A percentile compares a stretch with the other conserved stretches of the same genome.
phyloP scores from a whole-genome alignment of 352 stramenopile species.

The Ophiocytium majus region DNA sequence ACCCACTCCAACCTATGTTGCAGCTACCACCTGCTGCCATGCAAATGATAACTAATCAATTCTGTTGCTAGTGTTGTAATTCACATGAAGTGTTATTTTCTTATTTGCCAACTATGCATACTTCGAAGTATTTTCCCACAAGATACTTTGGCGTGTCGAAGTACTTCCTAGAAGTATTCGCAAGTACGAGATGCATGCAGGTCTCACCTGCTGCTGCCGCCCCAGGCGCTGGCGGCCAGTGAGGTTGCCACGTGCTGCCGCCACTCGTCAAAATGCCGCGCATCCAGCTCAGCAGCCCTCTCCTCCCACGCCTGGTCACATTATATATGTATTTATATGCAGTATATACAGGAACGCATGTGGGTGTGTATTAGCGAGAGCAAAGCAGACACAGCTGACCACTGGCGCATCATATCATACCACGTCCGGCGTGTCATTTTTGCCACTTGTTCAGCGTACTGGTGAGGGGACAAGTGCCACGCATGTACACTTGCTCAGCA shows the following conservation, averaged over 20 bases:
- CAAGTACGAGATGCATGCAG: neutral
- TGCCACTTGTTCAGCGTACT: too few relatives aligned
- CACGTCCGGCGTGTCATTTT: too few relatives aligned
- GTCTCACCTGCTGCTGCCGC: conserved; percentile 30
- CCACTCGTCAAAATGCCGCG: conserved; percentile 49
- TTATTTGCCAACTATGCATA: neutral
- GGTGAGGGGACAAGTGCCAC: too few relatives aligned
- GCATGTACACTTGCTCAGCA: too few relatives aligned
- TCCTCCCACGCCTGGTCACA: conserved; percentile 55
- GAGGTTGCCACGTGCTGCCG: conserved; percentile 37
- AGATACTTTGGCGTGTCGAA: neutral
- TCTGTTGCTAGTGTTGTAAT: too few relatives aligned
- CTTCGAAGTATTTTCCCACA: neutral
- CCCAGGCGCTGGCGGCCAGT: conserved; percentile 47
- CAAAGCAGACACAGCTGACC: too few relatives aligned
- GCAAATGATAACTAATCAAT: neutral
- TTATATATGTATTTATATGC: too few relatives aligned
- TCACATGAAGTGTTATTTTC: too few relatives aligned
- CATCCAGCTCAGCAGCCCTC: conserved; percentile 55
- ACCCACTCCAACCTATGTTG: too few relatives aligned
- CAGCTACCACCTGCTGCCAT: neutral
- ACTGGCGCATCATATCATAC: too few relatives aligned
- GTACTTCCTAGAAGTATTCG: neutral
- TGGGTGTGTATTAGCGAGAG: too few relatives aligned
- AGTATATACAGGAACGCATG: too few relatives aligned